Evolutionary conservation across 768 basidiomycete species (phyloP), one percentile per base, ranked within the genome.

Genomic region (Thelephora ganbajun): DNA sequence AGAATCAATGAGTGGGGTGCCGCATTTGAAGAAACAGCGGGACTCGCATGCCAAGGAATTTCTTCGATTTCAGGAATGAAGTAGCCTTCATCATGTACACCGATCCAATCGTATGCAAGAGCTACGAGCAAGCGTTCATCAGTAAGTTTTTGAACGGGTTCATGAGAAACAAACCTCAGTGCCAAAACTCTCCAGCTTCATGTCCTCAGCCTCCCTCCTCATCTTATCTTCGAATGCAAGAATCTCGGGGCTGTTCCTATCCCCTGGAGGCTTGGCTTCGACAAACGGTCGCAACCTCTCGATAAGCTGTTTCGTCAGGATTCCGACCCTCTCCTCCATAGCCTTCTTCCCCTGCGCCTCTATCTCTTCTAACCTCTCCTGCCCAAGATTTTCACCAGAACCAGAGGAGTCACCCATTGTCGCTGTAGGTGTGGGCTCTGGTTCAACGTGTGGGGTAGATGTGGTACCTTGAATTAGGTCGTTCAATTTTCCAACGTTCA

Each of bases 131-230:
- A 34, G 6, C 39, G 3, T 18, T 14, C 12, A 23, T 33, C 22
- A 6, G 20, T 35, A 33, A 14, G 4, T 11, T 13, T 7, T 13
- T 6, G n/a, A 16, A 44, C 43, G 36, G 53, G 45, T 3, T 30
- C 16, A n/a, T 26, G 18, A 42, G 5, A 43, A 36, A 61, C 75
- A 26, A 55, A 88, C 83, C 78, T 97, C 94, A 19, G 98, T 81
- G 43, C 96, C 96, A 63, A 99, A 99, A 54, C 88, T 92, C 69
- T 99, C 94, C 46, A 97, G 65, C 68, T 97, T 97, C 56, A 99
- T 61, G 66, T 99, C 96, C 48, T 94, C 91, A 1, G 87, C 89
- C 63, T 99, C 96, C 23, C 75, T 68, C 57, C 65, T 72, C 61
- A 94, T 86, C 62, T 72, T 79, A 46, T 72, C 70, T 62, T 87